Evolutionary conservation across 106 monocot species (phyloP), one percentile per base, ranked within the genome.

Genomic region (Acorus calamus): DNA sequence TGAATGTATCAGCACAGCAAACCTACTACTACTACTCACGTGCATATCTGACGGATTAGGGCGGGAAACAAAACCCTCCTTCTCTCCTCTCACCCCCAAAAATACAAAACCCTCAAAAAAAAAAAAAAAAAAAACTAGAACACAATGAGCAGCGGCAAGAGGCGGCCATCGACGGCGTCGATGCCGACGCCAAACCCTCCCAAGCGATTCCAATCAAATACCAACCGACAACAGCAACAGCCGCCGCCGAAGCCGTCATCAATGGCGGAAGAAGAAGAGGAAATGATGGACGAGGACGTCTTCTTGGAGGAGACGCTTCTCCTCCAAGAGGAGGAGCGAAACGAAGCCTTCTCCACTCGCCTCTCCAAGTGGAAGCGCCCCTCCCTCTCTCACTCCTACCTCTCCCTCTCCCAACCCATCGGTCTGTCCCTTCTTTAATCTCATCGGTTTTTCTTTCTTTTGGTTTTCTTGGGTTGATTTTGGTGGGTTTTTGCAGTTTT

Each of bases 221-320:
- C 11, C 47, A 46, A 47, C 42, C 11, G 63, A 28, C 61, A 55
- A n/a, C 53, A 44, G 56, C 59, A 49, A 4, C 50, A 44, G 55
- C n/a, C 56, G 66, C 62, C 59, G 45, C 69, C 70, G 49, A 60
- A 12, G 50, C 44, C 52, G 44, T 42, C 60, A 12, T 28, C 28
- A 28, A 45, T 3, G 65, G 69, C 56, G 41, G 52, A 66, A 58
- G 98, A 98, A 52, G 98, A 98, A 46, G 98, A 98, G 67, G 28
- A 28, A 28, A 88, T 98, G 87, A 79, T 92, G 81, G 98, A 98
- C 63, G 98, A 98, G 61, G 92, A 98, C 66, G 81, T 98, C n/a
- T 92, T 86, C 68, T 69, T 88, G 48, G 98, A 98, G 49, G 98
- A 98, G 62, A 77, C 77, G 46, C 68, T 83, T 14, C 53, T 94